These are phyloP conservation scores for Ochromonas danica DNA, from an alignment of 108 stramenopile species.

Conservation along the genomic window DNA sequence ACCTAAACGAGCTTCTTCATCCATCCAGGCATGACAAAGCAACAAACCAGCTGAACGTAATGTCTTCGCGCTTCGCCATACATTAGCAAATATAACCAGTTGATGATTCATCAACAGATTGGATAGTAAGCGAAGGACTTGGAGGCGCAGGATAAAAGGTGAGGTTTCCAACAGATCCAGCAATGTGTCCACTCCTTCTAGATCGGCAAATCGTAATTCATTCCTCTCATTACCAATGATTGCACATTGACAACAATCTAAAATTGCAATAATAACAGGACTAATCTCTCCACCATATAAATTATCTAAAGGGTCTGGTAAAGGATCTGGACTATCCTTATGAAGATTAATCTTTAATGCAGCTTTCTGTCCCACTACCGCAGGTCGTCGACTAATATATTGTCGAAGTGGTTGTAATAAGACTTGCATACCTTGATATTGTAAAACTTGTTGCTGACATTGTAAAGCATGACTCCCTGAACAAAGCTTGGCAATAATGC, in stretches of 20 bases:
- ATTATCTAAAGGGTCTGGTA: constrained; percentile 7
- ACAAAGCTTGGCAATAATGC: background rate
- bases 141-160: constrained; percentile 8
- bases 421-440: background rate
- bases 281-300: constrained; percentile 25
- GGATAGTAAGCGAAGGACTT: constrained; percentile 13
- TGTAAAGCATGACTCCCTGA: background rate
- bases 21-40: constrained; percentile 26
- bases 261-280: constrained; percentile 1
- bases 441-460: constrained; percentile 8
- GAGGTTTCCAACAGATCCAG: constrained; percentile 28
- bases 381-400: background rate
- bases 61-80: constrained; percentile 22
- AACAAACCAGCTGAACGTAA: background rate
- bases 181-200: constrained; percentile 22
- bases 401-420: constrained; percentile 7
- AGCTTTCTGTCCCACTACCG: constrained; percentile 19
- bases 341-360: background rate
- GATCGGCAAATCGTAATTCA: constrained; percentile 28
- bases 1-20: constrained; percentile 30
- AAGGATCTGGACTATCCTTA: background rate
- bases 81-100: constrained; percentile 1
- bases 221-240: constrained; percentile 1
- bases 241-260: background rate
- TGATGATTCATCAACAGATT: constrained; percentile 20